Evolutionary conservation across 768 basidiomycete genomes (phyloP), one percentile per base, ranked within the genome.

Genomic region (Mycena galericulata): DNA sequence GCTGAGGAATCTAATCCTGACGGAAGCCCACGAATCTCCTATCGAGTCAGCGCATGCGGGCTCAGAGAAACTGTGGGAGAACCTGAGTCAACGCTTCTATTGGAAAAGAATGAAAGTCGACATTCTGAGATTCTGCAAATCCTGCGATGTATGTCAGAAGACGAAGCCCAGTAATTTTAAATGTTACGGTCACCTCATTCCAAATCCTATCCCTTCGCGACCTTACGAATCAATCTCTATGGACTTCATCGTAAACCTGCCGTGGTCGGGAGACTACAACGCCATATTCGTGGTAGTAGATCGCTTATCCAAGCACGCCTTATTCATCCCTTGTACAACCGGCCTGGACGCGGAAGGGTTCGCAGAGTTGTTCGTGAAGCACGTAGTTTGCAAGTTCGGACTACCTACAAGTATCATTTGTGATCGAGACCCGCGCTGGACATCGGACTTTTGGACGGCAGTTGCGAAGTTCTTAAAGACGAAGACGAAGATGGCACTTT

Each of bases 181-280:
- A 2, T 22, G 40, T 0, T 67, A 45, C 15, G 69, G 69, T 0
- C 34, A 67, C 6, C 58, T 80, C 53, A 45, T 74, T 41, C 73
- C 74, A 36, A 58, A 81, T 67, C 57, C 61, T 43, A 58, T 76
- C 17, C 77, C 75, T 2, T 0, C 27, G 1, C 51, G 54, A 4
- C 76, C 76, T 4, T 78, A 74, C 71, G 43, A 62, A 43, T 58
- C 69, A 1, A 74, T 78, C 7, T 66, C 67, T 0, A 74, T 78
- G 67, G 77, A 78, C 45, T 75, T 76, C 36, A 73, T 81, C 6
- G 74, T 69, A 4, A 62, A 77, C 9, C 62, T 77, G 2, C 76
- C 76, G 0, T 7, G 20, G 0, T 75, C 74, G 0, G 60, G 76
- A 20, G 57, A 57, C 15, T 68, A 29, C 40, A 65, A 60, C 26